phyloP scores from a whole-genome alignment of 2,329 filamentous ascomycete species.

The Fusarium sambucinum region DNA sequence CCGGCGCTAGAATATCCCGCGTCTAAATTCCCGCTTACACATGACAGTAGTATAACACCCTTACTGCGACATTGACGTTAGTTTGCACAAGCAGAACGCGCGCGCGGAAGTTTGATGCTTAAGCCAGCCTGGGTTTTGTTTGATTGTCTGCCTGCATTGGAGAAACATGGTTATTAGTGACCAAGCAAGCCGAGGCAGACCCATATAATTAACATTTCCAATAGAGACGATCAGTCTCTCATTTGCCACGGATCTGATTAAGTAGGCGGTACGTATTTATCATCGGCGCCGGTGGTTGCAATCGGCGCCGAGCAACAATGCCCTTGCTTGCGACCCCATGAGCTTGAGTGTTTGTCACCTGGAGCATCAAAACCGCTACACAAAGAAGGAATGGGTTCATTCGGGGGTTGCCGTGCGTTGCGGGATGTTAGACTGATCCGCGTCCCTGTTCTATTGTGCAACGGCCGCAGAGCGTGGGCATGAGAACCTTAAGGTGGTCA shows the following conservation, averaged over 20 bases:
- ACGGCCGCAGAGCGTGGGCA: constrained; percentile 26
- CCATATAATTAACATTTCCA: constrained; percentile 25
- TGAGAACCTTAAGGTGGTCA: constrained; percentile 28
- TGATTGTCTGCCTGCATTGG: neutral
- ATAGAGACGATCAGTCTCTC: constrained; percentile 21
- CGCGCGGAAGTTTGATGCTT: neutral
- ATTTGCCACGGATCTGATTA: constrained; percentile 21
- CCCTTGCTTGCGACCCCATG: constrained; percentile 13
- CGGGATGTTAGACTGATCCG: neutral
- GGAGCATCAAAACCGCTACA: constrained; percentile 2
- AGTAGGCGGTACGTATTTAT: constrained; percentile 6
- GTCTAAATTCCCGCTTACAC: constrained; percentile 32
- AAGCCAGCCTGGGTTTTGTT: neutral
- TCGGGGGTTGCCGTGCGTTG: neutral
- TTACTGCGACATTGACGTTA: constrained; percentile 14
- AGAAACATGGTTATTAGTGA: neutral
- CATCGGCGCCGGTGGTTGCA: constrained; percentile 29
- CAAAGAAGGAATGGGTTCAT: neutral
- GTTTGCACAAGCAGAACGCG: neutral
- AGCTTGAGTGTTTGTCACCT: constrained; percentile 8
- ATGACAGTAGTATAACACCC: constrained; percentile 1
- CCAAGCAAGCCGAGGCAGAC: constrained; percentile 3
- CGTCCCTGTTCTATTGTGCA: constrained; percentile 1
- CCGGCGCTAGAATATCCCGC: constrained; percentile 15
- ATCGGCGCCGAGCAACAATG: constrained; percentile 31